A percentile compares a stretch with the other conserved stretches of the same genome.
Conservation (phyloP, 2,329 filamentous ascomycete species). For the Davidsoniella virescens region DNA sequence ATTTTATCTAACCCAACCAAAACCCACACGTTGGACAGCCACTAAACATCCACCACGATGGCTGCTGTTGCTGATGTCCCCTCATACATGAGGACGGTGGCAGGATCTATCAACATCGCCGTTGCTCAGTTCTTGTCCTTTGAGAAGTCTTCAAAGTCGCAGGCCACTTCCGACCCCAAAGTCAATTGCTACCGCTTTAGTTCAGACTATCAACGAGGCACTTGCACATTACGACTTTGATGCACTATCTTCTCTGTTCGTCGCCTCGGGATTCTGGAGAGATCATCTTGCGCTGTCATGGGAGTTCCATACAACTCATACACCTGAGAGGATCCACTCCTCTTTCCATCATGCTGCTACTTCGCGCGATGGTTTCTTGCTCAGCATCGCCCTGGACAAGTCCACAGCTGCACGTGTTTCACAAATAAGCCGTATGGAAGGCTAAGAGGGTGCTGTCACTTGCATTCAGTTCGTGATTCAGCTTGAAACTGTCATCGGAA, state of each 20-base stretch:
- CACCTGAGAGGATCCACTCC: conserved; percentile 22
- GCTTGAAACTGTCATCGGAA: conserved; percentile 35
- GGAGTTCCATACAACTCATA: conserved; percentile 37
- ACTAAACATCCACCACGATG: conserved; percentile 1
- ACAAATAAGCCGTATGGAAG: conserved; percentile 30
- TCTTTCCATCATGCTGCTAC: conserved; percentile 22
- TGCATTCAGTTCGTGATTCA: conserved; percentile 42
- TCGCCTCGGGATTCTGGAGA: conserved; percentile 35
- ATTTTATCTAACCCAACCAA: not conserved
- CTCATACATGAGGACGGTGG: conserved; percentile 19
- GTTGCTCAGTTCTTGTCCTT: conserved; percentile 23
- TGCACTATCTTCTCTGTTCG: conserved; percentile 24
- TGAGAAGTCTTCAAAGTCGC: not conserved
- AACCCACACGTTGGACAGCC: not conserved
- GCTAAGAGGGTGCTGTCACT: conserved; percentile 20
- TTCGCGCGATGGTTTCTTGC: conserved; percentile 25
- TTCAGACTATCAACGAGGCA: conserved; percentile 26
- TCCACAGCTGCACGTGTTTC: conserved; percentile 28
- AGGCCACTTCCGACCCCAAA: conserved; percentile 17
- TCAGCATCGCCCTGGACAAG: conserved; percentile 28
- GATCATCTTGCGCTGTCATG: conserved; percentile 41
- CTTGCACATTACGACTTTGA: conserved; percentile 22
- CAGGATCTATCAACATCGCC: conserved; percentile 38
- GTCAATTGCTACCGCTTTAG: conserved; percentile 24
- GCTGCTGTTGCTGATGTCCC: conserved; percentile 12